These are phyloP conservation scores for Echinosophora koreensis DNA, from an alignment of 306 rosid species.

Conservation along the genomic window DNA sequence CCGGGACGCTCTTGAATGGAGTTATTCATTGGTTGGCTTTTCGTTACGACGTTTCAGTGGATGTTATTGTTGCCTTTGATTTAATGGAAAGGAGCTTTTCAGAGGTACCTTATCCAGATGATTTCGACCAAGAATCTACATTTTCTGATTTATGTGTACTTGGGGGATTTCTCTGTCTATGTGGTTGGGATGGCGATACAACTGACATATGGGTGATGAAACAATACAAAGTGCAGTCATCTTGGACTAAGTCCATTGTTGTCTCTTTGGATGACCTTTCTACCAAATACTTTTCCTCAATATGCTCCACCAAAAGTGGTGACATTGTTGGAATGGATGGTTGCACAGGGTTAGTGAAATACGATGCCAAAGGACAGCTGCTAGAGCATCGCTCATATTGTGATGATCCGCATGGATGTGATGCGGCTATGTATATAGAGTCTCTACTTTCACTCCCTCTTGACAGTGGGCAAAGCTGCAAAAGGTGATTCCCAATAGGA, in stretches of 20 bases:
- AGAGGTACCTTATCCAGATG: slow-evolving; percentile 6
- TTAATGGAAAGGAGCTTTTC: slow-evolving; percentile 2
- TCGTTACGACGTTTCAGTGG: neutral
- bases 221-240: slow-evolving; percentile 37
- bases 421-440: slow-evolving; percentile 15
- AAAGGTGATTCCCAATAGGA: neutral
- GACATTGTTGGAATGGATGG: slow-evolving; percentile 27
- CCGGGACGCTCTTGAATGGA: neutral
- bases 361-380: neutral
- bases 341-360: slow-evolving; percentile 8
- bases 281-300: neutral
- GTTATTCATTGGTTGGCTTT: slow-evolving; percentile 25
- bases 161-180: slow-evolving; percentile 22
- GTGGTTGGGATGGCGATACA: neutral
- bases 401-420: neutral
- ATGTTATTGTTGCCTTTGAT: slow-evolving; percentile 39
- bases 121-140: neutral
- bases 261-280: neutral
- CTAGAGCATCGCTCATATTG: neutral
- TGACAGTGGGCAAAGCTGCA: neutral
- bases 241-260: slow-evolving; percentile 42
- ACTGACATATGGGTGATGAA: slow-evolving; percentile 44
- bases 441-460: slow-evolving; percentile 41
- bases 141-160: neutral
- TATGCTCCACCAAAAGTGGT: slow-evolving; percentile 22